Evolutionary conservation across 768 basidiomycete species (phyloP), one percentile per base, ranked within the genome.

Genomic region (Aureoboletus auriporus): DNA sequence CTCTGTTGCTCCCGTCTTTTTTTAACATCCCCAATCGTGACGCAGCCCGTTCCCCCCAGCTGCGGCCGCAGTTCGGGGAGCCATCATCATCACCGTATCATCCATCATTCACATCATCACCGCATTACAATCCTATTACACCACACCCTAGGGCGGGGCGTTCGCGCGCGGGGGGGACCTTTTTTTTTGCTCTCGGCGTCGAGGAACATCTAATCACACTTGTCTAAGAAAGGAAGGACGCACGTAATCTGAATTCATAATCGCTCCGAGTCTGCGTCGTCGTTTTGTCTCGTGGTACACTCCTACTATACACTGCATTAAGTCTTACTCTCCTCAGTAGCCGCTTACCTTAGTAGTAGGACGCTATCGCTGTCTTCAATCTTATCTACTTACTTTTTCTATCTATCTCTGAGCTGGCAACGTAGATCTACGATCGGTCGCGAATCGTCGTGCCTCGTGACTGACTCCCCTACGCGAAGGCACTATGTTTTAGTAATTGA

Each of bases 1-100:
- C 35, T 64, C 72, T 14, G 74, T 70, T 27, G 81, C 75, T 38
- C 72, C 82, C 41, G 75, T 80, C 31, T 82, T 84, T 70, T 84
- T 84, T 70, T 84, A 64, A 72, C 27, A 5, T 3, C 39, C 40
- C 45, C 20, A 23, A 23, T n/a, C n/a, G n/a, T n/a, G n/a, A 33
- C 31, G 31, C 31, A 3, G 31, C 13, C 3, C n/a, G n/a, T n/a
- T n/a, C n/a, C n/a, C n/a, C 20, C 20, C 20, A 23, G 20, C 20
- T 23, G 20, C 20, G 20, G 20, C 20, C 20, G 20, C 20, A 23
- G 20, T 23, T 23, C 4, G 20, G 20, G 20, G 20, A 23, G 20
- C 16, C 45, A 29, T 11, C 39, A 40, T 17, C 34, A 27, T 23
- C 54, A 42, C 4, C 30, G 48, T 30, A n/a, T n/a, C n/a, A n/a